Conservation (phyloP, 345 rosid species). For the Eucalyptus regnans region DNA sequence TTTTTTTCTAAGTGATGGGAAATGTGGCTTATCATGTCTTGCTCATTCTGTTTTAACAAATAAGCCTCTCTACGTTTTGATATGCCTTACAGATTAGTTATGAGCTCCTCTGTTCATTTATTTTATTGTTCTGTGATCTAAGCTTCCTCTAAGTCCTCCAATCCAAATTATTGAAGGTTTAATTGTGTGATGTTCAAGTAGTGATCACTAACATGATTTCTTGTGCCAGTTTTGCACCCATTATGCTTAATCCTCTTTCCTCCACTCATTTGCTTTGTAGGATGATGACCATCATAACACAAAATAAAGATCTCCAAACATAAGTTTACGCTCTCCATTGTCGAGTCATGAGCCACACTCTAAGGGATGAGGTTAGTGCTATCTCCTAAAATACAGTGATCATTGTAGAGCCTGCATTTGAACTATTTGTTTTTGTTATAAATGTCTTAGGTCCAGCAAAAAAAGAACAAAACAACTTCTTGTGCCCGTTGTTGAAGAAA, state of each 20-base stretch:
- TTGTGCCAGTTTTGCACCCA: neutral
- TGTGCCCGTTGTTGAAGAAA: neutral
- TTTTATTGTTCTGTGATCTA: neutral
- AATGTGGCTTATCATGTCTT: neutral
- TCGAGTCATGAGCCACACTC: too few species aligned
- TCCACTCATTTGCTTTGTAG: neutral
- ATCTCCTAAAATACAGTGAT: neutral
- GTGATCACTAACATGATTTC: neutral
- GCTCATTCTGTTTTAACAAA: neutral
- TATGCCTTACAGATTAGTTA: neutral
- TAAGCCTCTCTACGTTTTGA: neutral
- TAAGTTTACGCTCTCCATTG: fast-evolving
- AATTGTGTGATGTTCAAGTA: neutral
- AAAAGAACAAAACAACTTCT: neutral
- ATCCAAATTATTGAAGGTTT: neutral
- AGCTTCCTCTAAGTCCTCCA: neutral
- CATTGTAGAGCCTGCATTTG: neutral
- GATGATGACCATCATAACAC: neutral
- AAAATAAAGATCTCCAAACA: neutral
- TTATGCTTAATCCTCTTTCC: neutral
- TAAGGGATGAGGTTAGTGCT: too few species aligned
- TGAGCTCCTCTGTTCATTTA: neutral
- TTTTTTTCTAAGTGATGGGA: neutral
- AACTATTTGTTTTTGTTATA: too few species aligned
- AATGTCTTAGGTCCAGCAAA: neutral